Conservation (phyloP, 2,329 filamentous ascomycete species). For the Trichoderma atroviride region DNA sequence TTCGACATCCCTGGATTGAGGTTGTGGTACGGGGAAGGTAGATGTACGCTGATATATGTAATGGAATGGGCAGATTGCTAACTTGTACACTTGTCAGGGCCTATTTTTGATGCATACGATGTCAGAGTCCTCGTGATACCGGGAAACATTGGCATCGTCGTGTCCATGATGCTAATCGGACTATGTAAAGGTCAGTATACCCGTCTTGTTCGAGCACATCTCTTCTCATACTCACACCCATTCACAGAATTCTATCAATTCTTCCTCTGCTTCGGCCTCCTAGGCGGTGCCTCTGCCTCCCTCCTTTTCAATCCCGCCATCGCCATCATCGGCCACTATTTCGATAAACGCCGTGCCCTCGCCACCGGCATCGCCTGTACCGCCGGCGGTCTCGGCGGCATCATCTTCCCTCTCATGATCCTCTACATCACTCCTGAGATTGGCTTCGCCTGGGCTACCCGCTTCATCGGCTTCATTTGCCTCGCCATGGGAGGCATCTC, state of each 20-base stretch:
- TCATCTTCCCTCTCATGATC: constrained; percentile 49
- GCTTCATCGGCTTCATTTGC: constrained; percentile 37
- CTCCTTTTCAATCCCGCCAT: constrained; percentile 71
- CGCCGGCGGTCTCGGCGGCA: constrained; percentile 63
- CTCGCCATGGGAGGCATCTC: constrained; percentile 36
- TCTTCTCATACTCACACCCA: background rate
- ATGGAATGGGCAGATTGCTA: background rate
- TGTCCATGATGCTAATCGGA: constrained; percentile 59
- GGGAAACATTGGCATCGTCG: constrained; percentile 60
- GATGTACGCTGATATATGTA: background rate
- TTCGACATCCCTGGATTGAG: background rate
- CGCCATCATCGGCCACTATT: constrained; percentile 69
- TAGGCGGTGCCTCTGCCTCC: constrained; percentile 67
- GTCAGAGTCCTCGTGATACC: constrained; percentile 60
- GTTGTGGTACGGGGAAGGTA: background rate
- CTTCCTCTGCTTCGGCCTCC: constrained; percentile 67
- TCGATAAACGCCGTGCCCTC: constrained; percentile 63
- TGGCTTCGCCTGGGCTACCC: constrained; percentile 40
- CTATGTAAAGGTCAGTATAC: constrained; percentile 35
- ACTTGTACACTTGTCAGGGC: constrained; percentile 42
- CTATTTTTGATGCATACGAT: constrained; percentile 69
- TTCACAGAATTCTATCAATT: constrained; percentile 67
- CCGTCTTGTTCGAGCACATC: background rate
- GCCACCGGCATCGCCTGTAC: constrained; percentile 71
- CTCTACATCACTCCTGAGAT: constrained; percentile 33